Evolutionary conservation across 192 early-diverging fungal species (phyloP), one percentile per base, ranked within the genome.

Genomic region (Jimgerdemannia lactiflua): DNA sequence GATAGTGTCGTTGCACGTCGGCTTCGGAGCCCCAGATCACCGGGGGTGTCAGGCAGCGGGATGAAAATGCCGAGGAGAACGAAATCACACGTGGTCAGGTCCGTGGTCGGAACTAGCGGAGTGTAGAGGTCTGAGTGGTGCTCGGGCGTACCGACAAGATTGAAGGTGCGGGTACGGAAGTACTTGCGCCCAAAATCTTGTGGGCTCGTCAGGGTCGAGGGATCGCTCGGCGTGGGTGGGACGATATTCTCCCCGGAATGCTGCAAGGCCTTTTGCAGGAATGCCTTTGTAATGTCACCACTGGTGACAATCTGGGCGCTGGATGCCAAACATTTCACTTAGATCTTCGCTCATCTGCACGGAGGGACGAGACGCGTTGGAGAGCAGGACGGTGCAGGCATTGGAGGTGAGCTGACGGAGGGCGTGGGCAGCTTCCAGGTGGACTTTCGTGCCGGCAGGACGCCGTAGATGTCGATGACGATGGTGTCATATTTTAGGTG

Each of bases 381-480:
- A 80, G 11, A 80, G 66, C 42, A 80, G 59, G 39, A 80, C 59
- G 42, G 73, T 69, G 19, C 71, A 39, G 4, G 64, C 59, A 4
- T 42, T 63, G 17, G 20, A 20, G 41, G 49, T 40, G 3, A 77
- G 72, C 3, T 19, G 3, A 43, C 65, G 49, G 19, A 80, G 43
- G 6, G 79, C 42, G 3, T 41, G 17, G 43, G 70, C 64, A 6
- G 79, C 49, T 67, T 66, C 76, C 49, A 69, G 72, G 54, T 80
- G 77, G 1, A 75, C 14, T 43, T 76, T 29, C 4, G 65, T 64
- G 6, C 79, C 79, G 19, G 79, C 39, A 80, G 42, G 54, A 80
- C 79, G 19, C 79, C 79, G 42, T 74, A 80, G 17, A 80, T 80
- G 64, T 80, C 79, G 67, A 66, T 67, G 18, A 75, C 79, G 14